Conservation (phyloP, 176 grass and related monocot species). For the Cenchrus americanus region DNA sequence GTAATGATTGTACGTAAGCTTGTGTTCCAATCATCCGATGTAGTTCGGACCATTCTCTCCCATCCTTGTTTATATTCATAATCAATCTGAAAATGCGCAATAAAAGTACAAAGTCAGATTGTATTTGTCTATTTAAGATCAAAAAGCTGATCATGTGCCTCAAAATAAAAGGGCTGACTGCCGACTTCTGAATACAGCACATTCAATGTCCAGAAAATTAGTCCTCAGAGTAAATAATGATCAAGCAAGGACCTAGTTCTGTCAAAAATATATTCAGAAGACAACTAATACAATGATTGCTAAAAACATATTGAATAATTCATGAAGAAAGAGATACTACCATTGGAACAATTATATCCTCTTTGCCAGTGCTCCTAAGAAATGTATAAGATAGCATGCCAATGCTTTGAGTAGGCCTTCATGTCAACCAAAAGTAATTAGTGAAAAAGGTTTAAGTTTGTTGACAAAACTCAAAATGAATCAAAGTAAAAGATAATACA, state of each 20-base stretch:
- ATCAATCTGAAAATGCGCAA: constrained; percentile 69
- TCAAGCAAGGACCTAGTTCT: background rate
- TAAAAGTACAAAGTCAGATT: constrained; percentile 30
- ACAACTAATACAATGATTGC: background rate
- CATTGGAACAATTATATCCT: constrained; percentile 99
- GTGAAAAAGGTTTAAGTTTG: constrained; percentile 23
- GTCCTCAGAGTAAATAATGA: constrained; percentile 14
- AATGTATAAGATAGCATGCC: constrained; percentile 98
- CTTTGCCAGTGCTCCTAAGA: constrained; percentile 78
- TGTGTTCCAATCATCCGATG: constrained; percentile 73
- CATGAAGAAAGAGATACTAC: constrained; percentile 47
- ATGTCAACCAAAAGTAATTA: constrained; percentile 37
- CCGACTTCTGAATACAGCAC: background rate
- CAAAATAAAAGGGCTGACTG: background rate
- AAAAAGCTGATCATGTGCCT: background rate
- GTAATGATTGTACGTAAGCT: constrained; percentile 68
- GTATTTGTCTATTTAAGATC: background rate
- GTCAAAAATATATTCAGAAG: constrained; percentile 7
- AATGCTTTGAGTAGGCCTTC: constrained; percentile 88
- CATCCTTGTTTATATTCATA: constrained; percentile 76
- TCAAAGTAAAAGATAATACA: background rate
- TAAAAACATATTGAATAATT: constrained; percentile 23
- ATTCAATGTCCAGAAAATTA: constrained; percentile 15
- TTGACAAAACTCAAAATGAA: constrained; percentile 40
- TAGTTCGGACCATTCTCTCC: constrained; percentile 61